phyloP scores from a whole-genome alignment of 176 grass and related monocot species.

The Tillandsia leiboldiana region DNA sequence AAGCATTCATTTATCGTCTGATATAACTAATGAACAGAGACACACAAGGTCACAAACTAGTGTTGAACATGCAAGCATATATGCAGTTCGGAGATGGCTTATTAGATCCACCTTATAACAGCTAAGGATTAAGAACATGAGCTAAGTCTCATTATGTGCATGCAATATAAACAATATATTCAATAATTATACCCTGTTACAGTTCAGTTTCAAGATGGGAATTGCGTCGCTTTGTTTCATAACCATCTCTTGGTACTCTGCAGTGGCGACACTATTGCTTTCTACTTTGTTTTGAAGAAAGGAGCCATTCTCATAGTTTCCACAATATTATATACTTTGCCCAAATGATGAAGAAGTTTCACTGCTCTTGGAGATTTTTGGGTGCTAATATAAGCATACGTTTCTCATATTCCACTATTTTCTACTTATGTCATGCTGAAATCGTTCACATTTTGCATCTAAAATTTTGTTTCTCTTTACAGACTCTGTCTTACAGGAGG shows the following conservation, averaged over 20 bases:
- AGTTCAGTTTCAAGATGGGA: background rate
- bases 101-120: too few species aligned
- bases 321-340: background rate
- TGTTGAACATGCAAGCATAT: too few species aligned
- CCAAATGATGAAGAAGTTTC: constrained; percentile 75
- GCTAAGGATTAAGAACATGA: too few species aligned
- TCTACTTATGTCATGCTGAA: background rate
- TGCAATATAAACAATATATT: background rate
- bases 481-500: constrained; percentile 80
- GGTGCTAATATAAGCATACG: constrained; percentile 32
- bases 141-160: too few species aligned
- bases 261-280: background rate
- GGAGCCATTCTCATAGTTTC: background rate
- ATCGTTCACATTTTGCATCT: constrained; percentile 14
- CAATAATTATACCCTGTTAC: background rate
- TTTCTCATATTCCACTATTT: constrained; percentile 1
- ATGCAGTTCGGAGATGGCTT: too few species aligned
- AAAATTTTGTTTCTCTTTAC: constrained; percentile 31
- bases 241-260: background rate
- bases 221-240: background rate
- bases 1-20: too few species aligned
- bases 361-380: constrained; percentile 67
- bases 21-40: too few species aligned
- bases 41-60: too few species aligned
- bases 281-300: background rate